Evolutionary conservation across 2,329 filamentous ascomycete species (phyloP).

Genomic region (Ceratocystis lukuohia): DNA sequence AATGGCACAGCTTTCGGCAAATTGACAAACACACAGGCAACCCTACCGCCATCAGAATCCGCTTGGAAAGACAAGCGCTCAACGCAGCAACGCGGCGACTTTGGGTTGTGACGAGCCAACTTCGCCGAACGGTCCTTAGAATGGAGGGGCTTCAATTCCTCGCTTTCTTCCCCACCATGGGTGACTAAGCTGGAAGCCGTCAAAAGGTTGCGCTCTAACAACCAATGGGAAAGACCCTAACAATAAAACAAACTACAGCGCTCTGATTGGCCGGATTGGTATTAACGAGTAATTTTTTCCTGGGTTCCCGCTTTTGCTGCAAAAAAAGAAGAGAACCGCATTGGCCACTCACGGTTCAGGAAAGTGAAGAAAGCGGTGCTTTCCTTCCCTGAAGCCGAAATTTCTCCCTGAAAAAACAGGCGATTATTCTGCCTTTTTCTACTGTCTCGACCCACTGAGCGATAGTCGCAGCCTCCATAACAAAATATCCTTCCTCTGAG

Average conservation of each 20-base stretch:
- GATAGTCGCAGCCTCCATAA: slow-evolving; percentile 15
- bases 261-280: slow-evolving; percentile 15
- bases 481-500: slow-evolving; percentile 9
- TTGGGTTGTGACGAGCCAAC: not conserved
- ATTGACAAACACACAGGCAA: too few relatives aligned
- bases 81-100: not conserved
- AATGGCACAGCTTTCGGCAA: too few relatives aligned
- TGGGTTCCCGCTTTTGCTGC: slow-evolving; percentile 16
- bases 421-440: slow-evolving; percentile 1
- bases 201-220: slow-evolving; percentile 12
- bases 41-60: too few relatives aligned
- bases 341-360: slow-evolving; percentile 14
- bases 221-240: not conserved
- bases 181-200: slow-evolving; percentile 12
- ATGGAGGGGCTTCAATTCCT: not conserved
- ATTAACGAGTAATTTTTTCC: slow-evolving; percentile 14
- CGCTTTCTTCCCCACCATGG: not conserved
- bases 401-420: slow-evolving; percentile 19
- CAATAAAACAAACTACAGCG: slow-evolving; percentile 12
- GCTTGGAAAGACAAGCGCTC: not conserved
- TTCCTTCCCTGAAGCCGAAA: slow-evolving; percentile 13
- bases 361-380: slow-evolving; percentile 14
- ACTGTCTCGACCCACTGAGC: slow-evolving; percentile 11
- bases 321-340: slow-evolving; percentile 12
- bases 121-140: not conserved